phyloP scores from a whole-genome alignment of 2,329 filamentous ascomycete species.

The Teratosphaeria pseudoeucalypti region DNA sequence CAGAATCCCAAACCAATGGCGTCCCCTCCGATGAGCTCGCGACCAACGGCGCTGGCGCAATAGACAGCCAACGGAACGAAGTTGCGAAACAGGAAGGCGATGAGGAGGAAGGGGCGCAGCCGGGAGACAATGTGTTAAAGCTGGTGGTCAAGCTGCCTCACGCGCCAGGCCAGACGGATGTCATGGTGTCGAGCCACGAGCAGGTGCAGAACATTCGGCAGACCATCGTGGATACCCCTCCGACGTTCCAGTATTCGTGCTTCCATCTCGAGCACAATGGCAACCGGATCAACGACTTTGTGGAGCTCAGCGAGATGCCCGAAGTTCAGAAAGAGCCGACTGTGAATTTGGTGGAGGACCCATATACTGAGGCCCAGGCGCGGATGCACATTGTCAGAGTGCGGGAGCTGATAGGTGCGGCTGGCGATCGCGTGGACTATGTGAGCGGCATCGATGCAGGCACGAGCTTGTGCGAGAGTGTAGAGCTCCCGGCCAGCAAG shows the following conservation, averaged over 20 bases:
- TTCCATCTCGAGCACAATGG: constrained; percentile 93
- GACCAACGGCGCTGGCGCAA: constrained; percentile 6
- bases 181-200: constrained; percentile 80
- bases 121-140: constrained; percentile 45
- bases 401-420: constrained; percentile 83
- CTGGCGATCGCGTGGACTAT: constrained; percentile 77
- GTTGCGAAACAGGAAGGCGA: constrained; percentile 10
- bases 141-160: constrained; percentile 76
- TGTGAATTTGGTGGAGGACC: constrained; percentile 76
- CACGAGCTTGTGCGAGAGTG: constrained; percentile 73
- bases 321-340: constrained; percentile 68
- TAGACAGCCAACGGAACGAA: neutral
- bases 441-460: constrained; percentile 80
- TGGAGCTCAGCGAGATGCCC: constrained; percentile 80
- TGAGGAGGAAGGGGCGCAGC: constrained; percentile 8
- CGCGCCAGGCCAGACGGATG: constrained; percentile 65
- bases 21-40: constrained; percentile 5
- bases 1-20: constrained; percentile 1
- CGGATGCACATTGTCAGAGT: constrained; percentile 87
- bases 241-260: constrained; percentile 94
- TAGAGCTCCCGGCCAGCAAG: constrained; percentile 32
- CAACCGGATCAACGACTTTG: constrained; percentile 86
- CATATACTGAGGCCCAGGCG: constrained; percentile 97
- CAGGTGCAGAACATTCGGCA: constrained; percentile 96
- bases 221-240: constrained; percentile 85